phyloP scores from a whole-genome alignment of 108 stramenopile genomes.

The Nitzschia sp. region DNA sequence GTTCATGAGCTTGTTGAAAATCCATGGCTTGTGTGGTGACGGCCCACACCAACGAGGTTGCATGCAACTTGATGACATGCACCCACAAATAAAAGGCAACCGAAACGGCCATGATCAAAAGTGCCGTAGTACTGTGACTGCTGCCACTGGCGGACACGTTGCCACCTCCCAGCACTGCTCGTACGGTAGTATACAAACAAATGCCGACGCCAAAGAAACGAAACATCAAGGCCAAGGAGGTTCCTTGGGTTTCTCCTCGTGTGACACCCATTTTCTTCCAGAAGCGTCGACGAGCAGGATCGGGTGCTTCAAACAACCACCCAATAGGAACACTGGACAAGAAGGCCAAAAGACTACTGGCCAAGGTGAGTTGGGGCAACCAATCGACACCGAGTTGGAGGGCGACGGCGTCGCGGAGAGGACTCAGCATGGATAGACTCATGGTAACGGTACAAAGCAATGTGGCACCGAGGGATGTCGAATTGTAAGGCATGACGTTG shows the following conservation, averaged over 20 bases:
- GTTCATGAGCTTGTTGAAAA: conserved; percentile 65
- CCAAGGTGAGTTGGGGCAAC: conserved; percentile 75
- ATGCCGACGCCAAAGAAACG: conserved; percentile 73
- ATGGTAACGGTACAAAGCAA: conserved; percentile 41
- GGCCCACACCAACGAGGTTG: conserved; percentile 81
- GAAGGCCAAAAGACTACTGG: conserved; percentile 72
- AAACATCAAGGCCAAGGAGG: conserved; percentile 80
- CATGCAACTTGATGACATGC: conserved; percentile 86
- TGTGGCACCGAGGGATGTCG: no score
- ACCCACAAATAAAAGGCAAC: conserved; percentile 85
- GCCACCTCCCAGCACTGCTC: conserved; percentile 30
- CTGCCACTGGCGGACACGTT: not conserved
- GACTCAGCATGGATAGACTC: conserved; percentile 45
- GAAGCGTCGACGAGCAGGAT: conserved; percentile 66
- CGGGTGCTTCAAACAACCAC: conserved; percentile 90
- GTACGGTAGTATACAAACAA: conserved; percentile 70
- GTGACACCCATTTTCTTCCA: conserved; percentile 87
- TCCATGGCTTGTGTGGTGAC: conserved; percentile 91
- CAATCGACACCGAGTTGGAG: conserved; percentile 75
- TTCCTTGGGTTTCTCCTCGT: conserved; percentile 87
- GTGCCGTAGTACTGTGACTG: not conserved
- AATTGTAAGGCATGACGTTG: no score
- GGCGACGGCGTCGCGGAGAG: conserved; percentile 86
- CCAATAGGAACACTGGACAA: conserved; percentile 78
- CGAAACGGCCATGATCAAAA: conserved; percentile 5